Conservation (phyloP, 1,284 basidiomycete genomes). For the Phellinidium pouzarii region DNA sequence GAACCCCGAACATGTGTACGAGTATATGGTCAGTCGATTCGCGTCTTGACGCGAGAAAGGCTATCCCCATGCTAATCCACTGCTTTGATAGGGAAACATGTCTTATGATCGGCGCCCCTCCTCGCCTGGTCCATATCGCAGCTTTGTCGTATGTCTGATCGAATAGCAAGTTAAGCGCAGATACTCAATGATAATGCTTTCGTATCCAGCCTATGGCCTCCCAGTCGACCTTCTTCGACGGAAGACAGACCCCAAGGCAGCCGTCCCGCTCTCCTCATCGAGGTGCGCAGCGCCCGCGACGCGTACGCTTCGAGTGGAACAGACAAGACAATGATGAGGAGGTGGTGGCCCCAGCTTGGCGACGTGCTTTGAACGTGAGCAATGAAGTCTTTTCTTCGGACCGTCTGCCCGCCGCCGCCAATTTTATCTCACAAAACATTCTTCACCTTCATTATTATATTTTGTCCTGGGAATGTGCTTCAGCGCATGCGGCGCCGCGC, state of each 20-base stretch:
- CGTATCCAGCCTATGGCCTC: conserved; percentile 11
- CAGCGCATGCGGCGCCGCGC: conserved; percentile 13
- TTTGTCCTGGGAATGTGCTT: too few relatives aligned
- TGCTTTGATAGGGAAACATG: neutral
- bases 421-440: neutral
- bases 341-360: neutral
- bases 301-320: neutral
- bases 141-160: conserved; percentile 6
- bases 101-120: neutral
- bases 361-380: neutral
- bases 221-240: conserved; percentile 9
- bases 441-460: too few relatives aligned
- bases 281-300: neutral
- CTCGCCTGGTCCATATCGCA: neutral
- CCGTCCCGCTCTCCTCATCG: neutral
- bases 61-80: neutral
- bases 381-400: neutral
- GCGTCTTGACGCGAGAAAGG: neutral
- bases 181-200: neutral
- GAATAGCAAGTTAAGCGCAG: neutral
- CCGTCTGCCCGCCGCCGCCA: neutral
- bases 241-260: neutral
- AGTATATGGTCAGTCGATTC: conserved; percentile 4
- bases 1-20: conserved; percentile 13
- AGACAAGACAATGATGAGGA: neutral